Base-by-base conservation (phyloP, 352 stramenopile genomes). In the Phytopythium aichiense region DNA sequence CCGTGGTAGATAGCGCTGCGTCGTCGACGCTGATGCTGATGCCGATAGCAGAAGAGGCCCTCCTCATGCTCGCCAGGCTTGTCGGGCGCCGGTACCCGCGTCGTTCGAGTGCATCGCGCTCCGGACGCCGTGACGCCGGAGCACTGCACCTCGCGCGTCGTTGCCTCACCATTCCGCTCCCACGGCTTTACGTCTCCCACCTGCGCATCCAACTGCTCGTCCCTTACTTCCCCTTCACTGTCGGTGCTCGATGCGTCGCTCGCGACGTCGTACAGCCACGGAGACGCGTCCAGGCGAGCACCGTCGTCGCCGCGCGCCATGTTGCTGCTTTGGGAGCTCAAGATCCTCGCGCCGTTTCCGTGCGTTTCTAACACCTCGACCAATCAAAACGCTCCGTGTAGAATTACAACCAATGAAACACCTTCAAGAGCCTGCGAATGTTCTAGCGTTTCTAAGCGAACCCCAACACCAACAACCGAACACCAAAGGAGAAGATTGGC, bases 211-310 rank as follows among this genome's bases (percentile, higher is more conserved):
- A 56, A 13, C 37, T 18, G 22, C 6, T n/a, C 22, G 6, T 58
- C 46, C 20, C 1, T 11, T 33, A 57, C 51, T 28, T n/a, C 40
- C 6, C 35, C 33, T 3, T 42, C 50, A 8, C 46, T 40, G 25
- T 43, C 51, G 25, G 40, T 12, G 48, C 23, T 30, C 22, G 23
- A 35, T 4, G 13, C 12, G 22, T 37, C 38, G 8, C 50, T 52
- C 5, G 64, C 58, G 38, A 58, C 45, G 33, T 60, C 56, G 15
- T 69, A 62, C 18, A 69, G 53, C 63, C 58, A 69, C 46, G 42
- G 63, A 30, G 63, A 28, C 43, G 25, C 57, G 23, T 33, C 54
- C 9, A 22, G 28, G 25, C 5, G 31, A 33, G 46, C 46, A 7
- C 7, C 28, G 35, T 40, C 35, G 25, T 15, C 49, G 15, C 23